These are phyloP conservation scores for Aspergillus costaricaensis DNA, from an alignment of 2,329 filamentous ascomycete species.

Conservation along the genomic window DNA sequence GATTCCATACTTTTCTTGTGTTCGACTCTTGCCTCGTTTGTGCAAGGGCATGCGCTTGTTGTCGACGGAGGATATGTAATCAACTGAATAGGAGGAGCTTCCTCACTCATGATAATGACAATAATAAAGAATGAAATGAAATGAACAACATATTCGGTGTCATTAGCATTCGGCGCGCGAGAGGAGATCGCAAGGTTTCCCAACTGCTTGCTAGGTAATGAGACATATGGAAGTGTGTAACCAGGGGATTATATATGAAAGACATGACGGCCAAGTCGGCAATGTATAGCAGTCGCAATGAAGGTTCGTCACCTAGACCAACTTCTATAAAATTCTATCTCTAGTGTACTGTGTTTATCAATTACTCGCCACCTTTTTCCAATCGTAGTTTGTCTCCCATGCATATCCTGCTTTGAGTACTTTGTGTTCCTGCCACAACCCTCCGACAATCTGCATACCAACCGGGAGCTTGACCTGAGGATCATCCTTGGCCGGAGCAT, in stretches of 20 bases:
- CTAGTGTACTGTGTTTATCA: not conserved
- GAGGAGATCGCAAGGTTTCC: no score
- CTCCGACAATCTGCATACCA: conserved; percentile 58
- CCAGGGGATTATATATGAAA: no score
- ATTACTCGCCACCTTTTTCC: conserved; percentile 20
- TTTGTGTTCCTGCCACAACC: conserved; percentile 32
- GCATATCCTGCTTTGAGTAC: conserved; percentile 24
- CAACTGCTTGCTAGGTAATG: no score
- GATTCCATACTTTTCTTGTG: conserved; percentile 54
- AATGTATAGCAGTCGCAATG: not conserved
- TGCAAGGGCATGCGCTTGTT: conserved; percentile 55
- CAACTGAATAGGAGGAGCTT: conserved; percentile 16
- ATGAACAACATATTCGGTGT: no score
- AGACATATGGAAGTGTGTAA: no score
- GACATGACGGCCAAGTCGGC: no score
- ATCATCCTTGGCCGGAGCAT: conserved; percentile 35
- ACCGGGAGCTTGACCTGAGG: conserved; percentile 47
- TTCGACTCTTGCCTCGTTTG: conserved; percentile 52
- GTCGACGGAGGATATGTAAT: conserved; percentile 58
- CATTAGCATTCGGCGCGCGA: no score
- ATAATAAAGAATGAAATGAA: not conserved
- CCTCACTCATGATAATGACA: not conserved
- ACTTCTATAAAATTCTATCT: not conserved
- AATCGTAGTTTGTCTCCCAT: conserved; percentile 30
- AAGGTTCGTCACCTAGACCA: not conserved